A percentile compares a stretch with the other conserved stretches of the same genome.
phyloP scores from a whole-genome alignment of 2,329 filamentous ascomycete species.

The Neonectria punicea region DNA sequence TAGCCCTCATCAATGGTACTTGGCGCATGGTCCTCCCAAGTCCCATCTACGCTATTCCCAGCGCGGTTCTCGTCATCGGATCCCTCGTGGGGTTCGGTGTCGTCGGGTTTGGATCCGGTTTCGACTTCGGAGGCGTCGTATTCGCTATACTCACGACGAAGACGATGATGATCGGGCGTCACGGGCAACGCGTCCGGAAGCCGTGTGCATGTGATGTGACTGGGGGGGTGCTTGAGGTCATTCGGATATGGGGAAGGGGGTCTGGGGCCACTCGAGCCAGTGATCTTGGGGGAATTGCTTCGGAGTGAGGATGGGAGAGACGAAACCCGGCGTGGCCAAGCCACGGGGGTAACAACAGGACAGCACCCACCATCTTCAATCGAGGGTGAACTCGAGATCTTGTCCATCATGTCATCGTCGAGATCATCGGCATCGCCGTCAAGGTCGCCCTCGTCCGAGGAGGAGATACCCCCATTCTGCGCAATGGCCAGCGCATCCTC shows the following conservation, averaged over 20 bases:
- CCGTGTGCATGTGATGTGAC: conserved; percentile 35
- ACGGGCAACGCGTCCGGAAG: conserved; percentile 30
- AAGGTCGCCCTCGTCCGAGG: conserved; percentile 70
- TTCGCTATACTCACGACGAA: conserved; percentile 59
- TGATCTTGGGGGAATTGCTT: conserved; percentile 44
- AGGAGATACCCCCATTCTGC: conserved; percentile 67
- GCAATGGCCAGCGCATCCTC: conserved; percentile 69
- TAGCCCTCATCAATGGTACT: conserved; percentile 29
- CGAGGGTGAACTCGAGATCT: conserved; percentile 97
- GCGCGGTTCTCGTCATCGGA: conserved; percentile 18
- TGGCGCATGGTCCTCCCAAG: conserved; percentile 7
- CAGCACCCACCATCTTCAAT: conserved; percentile 97
- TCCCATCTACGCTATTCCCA: not conserved
- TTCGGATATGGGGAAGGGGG: conserved; percentile 55
- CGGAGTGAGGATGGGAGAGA: conserved; percentile 51
- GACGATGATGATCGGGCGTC: conserved; percentile 55
- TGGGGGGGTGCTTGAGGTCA: conserved; percentile 45
- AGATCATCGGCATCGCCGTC: conserved; percentile 78
- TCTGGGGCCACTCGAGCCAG: conserved; percentile 38
- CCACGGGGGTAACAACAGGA: conserved; percentile 49
- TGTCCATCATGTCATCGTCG: conserved; percentile 96
- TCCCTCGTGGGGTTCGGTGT: not conserved
- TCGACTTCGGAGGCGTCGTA: conserved; percentile 37
- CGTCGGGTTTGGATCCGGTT: conserved; percentile 46
- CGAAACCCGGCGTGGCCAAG: conserved; percentile 57